Conservation (phyloP, 1,284 basidiomycete species). For the Termitomyces sp. region DNA sequence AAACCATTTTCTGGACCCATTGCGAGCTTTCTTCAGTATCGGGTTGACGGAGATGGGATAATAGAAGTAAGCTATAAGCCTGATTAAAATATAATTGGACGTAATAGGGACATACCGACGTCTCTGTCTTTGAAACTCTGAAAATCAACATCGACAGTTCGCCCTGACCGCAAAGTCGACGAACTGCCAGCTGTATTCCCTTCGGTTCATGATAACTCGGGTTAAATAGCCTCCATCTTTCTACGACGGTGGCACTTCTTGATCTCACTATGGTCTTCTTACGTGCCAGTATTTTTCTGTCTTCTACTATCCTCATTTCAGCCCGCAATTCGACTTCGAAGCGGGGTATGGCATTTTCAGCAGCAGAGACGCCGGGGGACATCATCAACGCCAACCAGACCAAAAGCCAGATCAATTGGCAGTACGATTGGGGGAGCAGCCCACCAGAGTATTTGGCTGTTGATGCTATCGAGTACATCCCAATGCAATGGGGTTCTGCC, state of each 20-base stretch:
- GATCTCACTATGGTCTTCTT: constrained; percentile 14
- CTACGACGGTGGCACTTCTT: not conserved
- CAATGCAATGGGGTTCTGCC: constrained; percentile 46
- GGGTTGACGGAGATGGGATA: not conserved
- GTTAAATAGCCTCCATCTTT: constrained; percentile 12
- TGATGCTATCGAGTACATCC: constrained; percentile 39
- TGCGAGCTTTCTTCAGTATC: not conserved
- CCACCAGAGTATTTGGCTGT: constrained; percentile 35
- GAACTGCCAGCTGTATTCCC: constrained; percentile 23
- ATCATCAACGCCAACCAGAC: constrained; percentile 40
- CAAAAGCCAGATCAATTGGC: constrained; percentile 38
- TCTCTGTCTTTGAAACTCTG: constrained; percentile 11
- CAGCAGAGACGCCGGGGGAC: constrained; percentile 32
- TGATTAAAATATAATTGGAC: not conserved
- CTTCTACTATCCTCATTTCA: constrained; percentile 11
- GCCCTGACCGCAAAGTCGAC: constrained; percentile 24
- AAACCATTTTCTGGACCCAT: not conserved
- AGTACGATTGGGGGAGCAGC: constrained; percentile 41
- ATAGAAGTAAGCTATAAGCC: not conserved
- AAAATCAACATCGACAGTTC: constrained; percentile 26
- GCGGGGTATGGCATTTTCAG: constrained; percentile 40
- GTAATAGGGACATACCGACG: constrained; percentile 6
- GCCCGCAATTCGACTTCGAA: constrained; percentile 29
- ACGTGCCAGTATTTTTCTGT: constrained; percentile 9
- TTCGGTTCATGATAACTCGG: constrained; percentile 6